phyloP scores from a whole-genome alignment of 371 early-diverging fungal genomes.

The Blakeslea trispora region DNA sequence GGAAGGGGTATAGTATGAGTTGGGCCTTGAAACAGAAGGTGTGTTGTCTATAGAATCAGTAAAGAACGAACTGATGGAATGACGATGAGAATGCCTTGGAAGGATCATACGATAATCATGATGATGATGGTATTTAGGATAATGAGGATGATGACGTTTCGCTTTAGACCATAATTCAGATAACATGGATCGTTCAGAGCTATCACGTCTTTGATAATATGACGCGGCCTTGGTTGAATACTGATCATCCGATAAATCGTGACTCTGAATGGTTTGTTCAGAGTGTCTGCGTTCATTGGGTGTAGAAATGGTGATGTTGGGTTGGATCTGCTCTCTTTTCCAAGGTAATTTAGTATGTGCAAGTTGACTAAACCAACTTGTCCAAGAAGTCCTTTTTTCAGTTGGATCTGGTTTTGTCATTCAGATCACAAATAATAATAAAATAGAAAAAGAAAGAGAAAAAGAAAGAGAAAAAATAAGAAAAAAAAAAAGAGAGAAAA shows the following conservation, averaged over 20 bases:
- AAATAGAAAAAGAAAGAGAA: neutral
- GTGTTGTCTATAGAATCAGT: conserved; percentile 23
- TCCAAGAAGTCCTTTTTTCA: conserved; percentile 13
- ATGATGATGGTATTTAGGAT: conserved; percentile 26
- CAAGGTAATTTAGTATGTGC: conserved; percentile 4
- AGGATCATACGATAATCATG: conserved; percentile 2
- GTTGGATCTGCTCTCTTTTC: conserved; percentile 6
- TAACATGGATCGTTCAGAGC: conserved; percentile 30
- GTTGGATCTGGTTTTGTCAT: conserved; percentile 1
- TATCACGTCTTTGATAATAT: conserved; percentile 30
- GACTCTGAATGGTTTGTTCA: neutral
- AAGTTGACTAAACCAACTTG: conserved; percentile 21
- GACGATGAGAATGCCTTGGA: conserved; percentile 23
- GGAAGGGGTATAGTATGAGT: conserved; percentile 26
- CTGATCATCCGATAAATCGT: conserved; percentile 35
- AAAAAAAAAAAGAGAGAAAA: conserved; percentile 4
- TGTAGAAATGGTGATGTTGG: conserved; percentile 23
- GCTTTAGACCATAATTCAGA: conserved; percentile 41
- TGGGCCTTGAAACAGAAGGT: conserved; percentile 29
- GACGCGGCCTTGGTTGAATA: conserved; percentile 26
- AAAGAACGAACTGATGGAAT: conserved; percentile 29
- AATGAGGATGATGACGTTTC: conserved; percentile 32
- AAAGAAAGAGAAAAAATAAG: conserved; percentile 11
- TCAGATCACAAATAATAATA: neutral
- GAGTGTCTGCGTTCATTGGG: conserved; percentile 33